These are phyloP conservation scores for Acmispon strigosus DNA, from an alignment of 306 rosid genomes.

Conservation along the genomic window DNA sequence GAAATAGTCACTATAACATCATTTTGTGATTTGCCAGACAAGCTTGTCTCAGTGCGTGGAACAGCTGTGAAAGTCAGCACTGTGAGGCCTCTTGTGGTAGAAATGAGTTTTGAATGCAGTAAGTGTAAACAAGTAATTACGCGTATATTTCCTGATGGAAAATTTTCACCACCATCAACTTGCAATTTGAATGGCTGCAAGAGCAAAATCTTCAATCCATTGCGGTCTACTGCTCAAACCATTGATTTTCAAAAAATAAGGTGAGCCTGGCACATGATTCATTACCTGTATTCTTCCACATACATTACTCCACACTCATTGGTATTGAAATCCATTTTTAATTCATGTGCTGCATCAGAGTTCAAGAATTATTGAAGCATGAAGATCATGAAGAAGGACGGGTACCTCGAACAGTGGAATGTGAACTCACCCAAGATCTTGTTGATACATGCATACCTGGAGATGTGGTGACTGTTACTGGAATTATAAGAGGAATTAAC, in stretches of 20 bases:
- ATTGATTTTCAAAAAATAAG: conserved; percentile 94
- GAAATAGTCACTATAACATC: conserved; percentile 3
- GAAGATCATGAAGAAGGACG: conserved; percentile 98
- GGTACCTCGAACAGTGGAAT: conserved; percentile 94
- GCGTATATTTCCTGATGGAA: conserved; percentile 78
- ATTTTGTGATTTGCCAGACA: conserved; percentile 46
- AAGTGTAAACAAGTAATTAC: conserved; percentile 65
- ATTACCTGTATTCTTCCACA: not conserved
- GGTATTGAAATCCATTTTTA: not conserved
- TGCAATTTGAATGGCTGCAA: conserved; percentile 84
- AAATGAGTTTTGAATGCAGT: conserved; percentile 73
- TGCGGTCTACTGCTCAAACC: conserved; percentile 65
- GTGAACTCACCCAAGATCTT: conserved; percentile 85
- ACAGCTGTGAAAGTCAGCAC: conserved; percentile 85
- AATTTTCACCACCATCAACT: conserved; percentile 69
- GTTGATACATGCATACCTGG: conserved; percentile 97
- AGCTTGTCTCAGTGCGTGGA: conserved; percentile 90
- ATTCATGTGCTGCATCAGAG: conserved; percentile 31
- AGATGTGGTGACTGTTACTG: conserved; percentile 90
- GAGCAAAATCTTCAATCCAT: conserved; percentile 68
- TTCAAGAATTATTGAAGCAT: conserved; percentile 72
- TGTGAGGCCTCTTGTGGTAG: conserved; percentile 65
- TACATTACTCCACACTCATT: not conserved
- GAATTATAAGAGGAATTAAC: conserved; percentile 83
- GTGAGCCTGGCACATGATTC: conserved; percentile 30